Conservation (phyloP, 2,329 filamentous ascomycete species). For the Lasiodiplodia hormozganensis region DNA sequence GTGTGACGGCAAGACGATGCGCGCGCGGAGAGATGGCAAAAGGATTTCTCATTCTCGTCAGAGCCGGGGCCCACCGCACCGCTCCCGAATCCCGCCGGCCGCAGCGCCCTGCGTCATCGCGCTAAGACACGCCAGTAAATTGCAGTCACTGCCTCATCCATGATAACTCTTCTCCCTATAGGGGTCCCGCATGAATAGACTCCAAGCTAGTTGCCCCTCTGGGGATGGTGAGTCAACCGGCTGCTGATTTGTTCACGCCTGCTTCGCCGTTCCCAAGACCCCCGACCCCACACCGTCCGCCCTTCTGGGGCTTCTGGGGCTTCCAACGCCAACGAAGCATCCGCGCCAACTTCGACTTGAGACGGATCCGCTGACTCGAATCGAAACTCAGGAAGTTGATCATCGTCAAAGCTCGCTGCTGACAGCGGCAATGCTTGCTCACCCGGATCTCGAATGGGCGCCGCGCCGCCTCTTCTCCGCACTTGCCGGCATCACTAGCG, state of each 20-base stretch:
- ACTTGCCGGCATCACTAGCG: constrained; percentile 7
- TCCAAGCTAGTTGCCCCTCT: background rate
- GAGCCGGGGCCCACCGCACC: background rate
- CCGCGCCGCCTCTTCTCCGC: constrained; percentile 22
- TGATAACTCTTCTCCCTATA: background rate
- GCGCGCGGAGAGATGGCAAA: constrained; percentile 20
- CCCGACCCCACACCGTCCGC: constrained; percentile 12
- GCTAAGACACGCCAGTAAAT: constrained; percentile 20
- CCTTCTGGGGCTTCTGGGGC: background rate
- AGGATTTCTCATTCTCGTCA: constrained; percentile 28
- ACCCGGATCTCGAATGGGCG: background rate
- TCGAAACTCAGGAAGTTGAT: constrained; percentile 24
- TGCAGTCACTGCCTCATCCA: constrained; percentile 16
- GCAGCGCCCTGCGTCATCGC: constrained; percentile 17
- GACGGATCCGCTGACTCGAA: constrained; percentile 17
- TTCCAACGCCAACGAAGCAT: constrained; percentile 21
- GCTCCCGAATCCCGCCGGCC: constrained; percentile 20
- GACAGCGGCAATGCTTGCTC: background rate
- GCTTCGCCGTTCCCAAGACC: background rate
- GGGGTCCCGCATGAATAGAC: background rate
- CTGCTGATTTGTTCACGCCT: constrained; percentile 9
- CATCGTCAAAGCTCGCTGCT: constrained; percentile 5
- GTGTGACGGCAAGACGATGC: constrained; percentile 27
- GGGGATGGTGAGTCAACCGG: constrained; percentile 3
- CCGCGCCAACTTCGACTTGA: background rate